Conservation (phyloP, 768 basidiomycete species). For the Mycena vitilis region DNA sequence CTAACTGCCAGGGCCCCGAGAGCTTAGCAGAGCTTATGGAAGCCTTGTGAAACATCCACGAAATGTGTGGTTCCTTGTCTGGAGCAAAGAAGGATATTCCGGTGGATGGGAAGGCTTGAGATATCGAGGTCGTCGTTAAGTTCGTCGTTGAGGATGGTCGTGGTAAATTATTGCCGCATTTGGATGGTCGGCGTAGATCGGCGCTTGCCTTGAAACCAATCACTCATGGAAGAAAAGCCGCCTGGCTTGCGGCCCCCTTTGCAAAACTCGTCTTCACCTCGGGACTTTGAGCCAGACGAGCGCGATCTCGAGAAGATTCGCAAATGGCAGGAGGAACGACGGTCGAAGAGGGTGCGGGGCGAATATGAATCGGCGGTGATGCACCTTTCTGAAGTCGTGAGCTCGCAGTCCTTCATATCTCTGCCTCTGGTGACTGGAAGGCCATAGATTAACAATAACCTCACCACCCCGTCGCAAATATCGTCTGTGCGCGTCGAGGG, state of each 20-base stretch:
- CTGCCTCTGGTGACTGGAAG: conserved; percentile 1
- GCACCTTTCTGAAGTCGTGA: conserved; percentile 72
- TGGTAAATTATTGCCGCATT: background rate
- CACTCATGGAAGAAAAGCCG: conserved; percentile 22
- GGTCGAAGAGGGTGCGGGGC: conserved; percentile 72
- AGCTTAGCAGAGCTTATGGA: no score
- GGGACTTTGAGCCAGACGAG: conserved; percentile 65
- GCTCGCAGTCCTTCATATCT: conserved; percentile 37
- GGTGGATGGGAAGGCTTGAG: background rate
- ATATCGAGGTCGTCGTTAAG: background rate
- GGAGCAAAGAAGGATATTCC: no score
- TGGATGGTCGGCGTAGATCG: background rate
- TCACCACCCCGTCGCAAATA: conserved; percentile 74
- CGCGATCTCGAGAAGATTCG: conserved; percentile 65
- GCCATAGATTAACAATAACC: conserved; percentile 72
- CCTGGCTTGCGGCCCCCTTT: conserved; percentile 58
- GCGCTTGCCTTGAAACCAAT: background rate
- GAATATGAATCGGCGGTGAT: conserved; percentile 81
- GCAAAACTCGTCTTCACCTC: conserved; percentile 63
- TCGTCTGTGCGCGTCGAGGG: conserved; percentile 87
- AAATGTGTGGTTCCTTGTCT: no score
- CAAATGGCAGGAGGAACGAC: conserved; percentile 83
- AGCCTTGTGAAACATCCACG: no score
- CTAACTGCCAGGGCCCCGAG: no score
- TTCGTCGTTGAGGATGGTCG: background rate